These are phyloP conservation scores for Venturiaceae sp. DNA, from an alignment of 2,329 filamentous ascomycete species.

Conservation along the genomic window DNA sequence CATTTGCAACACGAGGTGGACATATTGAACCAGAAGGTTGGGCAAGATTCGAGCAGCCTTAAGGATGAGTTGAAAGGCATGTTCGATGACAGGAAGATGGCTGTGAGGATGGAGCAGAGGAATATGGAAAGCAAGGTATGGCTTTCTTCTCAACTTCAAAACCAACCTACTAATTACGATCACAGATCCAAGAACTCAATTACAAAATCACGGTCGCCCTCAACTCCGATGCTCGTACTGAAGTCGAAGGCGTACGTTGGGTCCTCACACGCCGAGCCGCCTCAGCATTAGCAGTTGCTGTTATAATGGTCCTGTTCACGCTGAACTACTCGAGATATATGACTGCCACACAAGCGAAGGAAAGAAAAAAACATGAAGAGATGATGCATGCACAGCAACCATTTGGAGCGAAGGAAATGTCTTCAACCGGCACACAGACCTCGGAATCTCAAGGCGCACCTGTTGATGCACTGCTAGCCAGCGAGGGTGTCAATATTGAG, in stretches of 20 bases:
- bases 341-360: slow-evolving; percentile 8
- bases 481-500: slow-evolving; percentile 3
- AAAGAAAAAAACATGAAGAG: slow-evolving; percentile 8
- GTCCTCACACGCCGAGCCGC: slow-evolving; percentile 60
- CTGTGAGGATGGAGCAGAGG: slow-evolving; percentile 79
- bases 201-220: slow-evolving; percentile 91
- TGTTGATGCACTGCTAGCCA: slow-evolving; percentile 2
- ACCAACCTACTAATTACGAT: too few relatives aligned
- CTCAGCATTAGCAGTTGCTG: slow-evolving; percentile 42
- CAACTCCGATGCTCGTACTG: slow-evolving; percentile 81
- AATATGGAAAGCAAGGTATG: slow-evolving; percentile 68
- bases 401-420: background rate
- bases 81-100: slow-evolving; percentile 94
- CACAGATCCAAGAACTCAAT: slow-evolving; percentile 83
- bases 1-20: slow-evolving; percentile 93
- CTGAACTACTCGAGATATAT: slow-evolving; percentile 10
- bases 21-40: slow-evolving; percentile 74
- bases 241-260: slow-evolving; percentile 89
- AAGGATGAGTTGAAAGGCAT: slow-evolving; percentile 91
- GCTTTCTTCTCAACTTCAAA: slow-evolving; percentile 13
- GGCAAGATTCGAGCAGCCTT: slow-evolving; percentile 70
- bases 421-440: background rate
- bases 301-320: slow-evolving; percentile 31
- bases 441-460: background rate
- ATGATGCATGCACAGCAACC: background rate